Evolutionary conservation across 2,329 filamentous ascomycete genomes (phyloP).

Genomic region (Xylaria sp.): DNA sequence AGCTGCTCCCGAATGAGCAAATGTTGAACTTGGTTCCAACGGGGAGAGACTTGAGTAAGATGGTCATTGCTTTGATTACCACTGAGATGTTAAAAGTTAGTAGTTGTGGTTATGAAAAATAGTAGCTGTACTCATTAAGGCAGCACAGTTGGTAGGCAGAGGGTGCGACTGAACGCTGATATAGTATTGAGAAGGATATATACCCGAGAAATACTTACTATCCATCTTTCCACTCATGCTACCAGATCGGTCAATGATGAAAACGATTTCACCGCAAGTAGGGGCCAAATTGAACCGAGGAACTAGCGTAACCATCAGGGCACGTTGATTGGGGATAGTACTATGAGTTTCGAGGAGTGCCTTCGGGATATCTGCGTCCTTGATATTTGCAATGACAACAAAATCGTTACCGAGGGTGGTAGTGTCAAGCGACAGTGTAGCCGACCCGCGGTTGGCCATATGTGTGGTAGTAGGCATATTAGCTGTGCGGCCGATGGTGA

Average conservation of each 20-base stretch:
- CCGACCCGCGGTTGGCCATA: slow-evolving; percentile 26
- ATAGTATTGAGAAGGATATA: not conserved
- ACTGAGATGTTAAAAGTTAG: slow-evolving; percentile 10
- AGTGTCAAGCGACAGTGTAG: slow-evolving; percentile 28
- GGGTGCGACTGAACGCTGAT: not conserved
- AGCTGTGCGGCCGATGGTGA: slow-evolving; percentile 31
- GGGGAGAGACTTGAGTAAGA: slow-evolving; percentile 32
- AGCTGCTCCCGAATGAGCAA: slow-evolving; percentile 28
- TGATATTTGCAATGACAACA: slow-evolving; percentile 27
- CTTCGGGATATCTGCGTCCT: slow-evolving; percentile 24
- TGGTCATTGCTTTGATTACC: slow-evolving; percentile 29
- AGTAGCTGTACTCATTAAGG: not conserved
- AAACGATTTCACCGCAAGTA: slow-evolving; percentile 31
- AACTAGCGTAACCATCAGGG: slow-evolving; percentile 34
- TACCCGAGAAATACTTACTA: slow-evolving; percentile 11
- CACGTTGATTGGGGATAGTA: slow-evolving; percentile 27
- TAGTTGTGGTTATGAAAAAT: not conserved
- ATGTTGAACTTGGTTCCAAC: slow-evolving; percentile 33
- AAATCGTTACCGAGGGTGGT: slow-evolving; percentile 30
- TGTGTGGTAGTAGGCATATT: slow-evolving; percentile 25
- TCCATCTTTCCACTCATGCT: slow-evolving; percentile 29
- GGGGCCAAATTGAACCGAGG: slow-evolving; percentile 30
- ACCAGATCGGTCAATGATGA: slow-evolving; percentile 34
- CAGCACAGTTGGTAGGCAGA: not conserved
- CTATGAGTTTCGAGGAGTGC: slow-evolving; percentile 34